Base-by-base conservation (phyloP, 148 eudicot genomes). In the Mesembryanthemum crystallinum region DNA sequence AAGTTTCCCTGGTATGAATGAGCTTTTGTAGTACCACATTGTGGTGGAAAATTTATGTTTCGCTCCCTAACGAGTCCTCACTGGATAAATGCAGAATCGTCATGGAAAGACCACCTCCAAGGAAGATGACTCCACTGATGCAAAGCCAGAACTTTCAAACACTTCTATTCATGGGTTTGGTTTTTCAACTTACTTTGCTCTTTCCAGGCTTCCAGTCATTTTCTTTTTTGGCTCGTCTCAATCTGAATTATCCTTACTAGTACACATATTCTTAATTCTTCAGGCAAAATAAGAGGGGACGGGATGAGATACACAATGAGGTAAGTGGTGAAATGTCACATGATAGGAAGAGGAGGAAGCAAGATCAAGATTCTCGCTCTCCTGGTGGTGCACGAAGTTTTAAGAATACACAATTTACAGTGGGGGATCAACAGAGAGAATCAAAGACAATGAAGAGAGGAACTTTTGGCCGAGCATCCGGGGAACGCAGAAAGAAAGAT, bases 61-160 rank as follows among this genome's bases (percentile, higher is more conserved):
- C 11, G 21, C 43, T 29, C 49, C 37, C 25, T 60, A 30, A 67
- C 71, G 15, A 49, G 65, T 37, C 3, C 20, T 32, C 69, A 29
- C 55, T 51, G 52, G 15, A 64, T 63, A 39, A 72, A 60, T 77
- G 73, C 89, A 94, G 98, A 87, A 82, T 82, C 97, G 90, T 67
- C 97, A 84, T 64, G 94, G 94, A 64, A 94, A 89, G 78, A 57
- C 82, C 77, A 79, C 47, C 70, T 77, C 91, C 27, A 82, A 80
- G 80, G 94, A 87, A 67, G 73, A 66, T 32, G 82, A 76, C 37
- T 67, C 83, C 67, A 39, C 64, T 58, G 89, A 77, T 59, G 64
- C 7, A 32, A 78, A 81, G 57, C 54, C 71, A 20, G 78, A 82
- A 65, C 70, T 24, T 75, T 69, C 87, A 14, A 83, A 85, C 73